Evolutionary conservation across 148 eudicot genomes (phyloP).

Genomic region (Rhododendron vialii): DNA sequence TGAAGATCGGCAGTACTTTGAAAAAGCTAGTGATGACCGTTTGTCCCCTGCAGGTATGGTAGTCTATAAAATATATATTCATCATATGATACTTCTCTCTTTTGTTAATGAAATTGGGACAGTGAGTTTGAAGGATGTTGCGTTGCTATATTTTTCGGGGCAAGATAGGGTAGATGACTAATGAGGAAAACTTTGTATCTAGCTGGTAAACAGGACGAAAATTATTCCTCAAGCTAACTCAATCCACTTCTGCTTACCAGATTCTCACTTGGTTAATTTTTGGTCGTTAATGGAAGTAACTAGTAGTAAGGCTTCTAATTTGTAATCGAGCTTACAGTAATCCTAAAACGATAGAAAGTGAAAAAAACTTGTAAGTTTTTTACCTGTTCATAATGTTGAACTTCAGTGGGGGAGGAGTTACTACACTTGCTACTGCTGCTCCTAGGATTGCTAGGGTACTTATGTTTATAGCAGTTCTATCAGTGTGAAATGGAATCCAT

Average conservation of each 20-base stretch:
- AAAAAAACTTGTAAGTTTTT: neutral
- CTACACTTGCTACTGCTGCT: neutral
- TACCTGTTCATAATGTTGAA: neutral
- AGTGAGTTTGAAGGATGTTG: neutral
- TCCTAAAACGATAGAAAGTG: neutral
- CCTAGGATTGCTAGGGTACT: neutral
- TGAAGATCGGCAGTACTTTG: conserved; percentile 4
- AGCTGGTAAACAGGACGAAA: neutral
- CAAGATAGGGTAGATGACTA: neutral
- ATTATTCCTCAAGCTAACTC: neutral
- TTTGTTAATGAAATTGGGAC: neutral
- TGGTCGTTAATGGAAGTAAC: neutral
- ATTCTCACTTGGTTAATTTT: neutral
- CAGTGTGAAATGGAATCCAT: neutral
- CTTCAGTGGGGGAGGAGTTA: neutral
- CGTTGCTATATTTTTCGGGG: neutral
- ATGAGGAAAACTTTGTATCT: neutral
- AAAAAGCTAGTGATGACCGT: conserved; percentile 6
- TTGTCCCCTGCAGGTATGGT: conserved; percentile 18
- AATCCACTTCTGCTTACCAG: neutral
- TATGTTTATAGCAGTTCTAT: neutral
- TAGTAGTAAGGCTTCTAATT: neutral
- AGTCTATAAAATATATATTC: neutral
- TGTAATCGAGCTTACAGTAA: neutral
- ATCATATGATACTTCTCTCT: neutral